Base-by-base conservation (phyloP, 225 moss, liverwort and hornwort genomes). In the Antitrichia curtipendula region DNA sequence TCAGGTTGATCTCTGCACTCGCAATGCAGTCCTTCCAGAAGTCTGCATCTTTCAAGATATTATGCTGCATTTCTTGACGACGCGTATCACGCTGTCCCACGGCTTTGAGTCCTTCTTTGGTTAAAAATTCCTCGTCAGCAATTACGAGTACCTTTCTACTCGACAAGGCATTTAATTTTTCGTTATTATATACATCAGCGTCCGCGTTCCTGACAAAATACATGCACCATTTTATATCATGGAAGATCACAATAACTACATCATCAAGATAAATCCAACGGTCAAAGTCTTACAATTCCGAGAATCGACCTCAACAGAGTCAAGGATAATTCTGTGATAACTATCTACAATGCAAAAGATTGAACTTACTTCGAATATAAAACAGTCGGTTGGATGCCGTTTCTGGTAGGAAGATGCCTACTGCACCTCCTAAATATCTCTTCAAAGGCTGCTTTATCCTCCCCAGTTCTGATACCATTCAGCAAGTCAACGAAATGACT, bases 381-480 rank as follows among this genome's bases (percentile, higher is more conserved):
- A 70, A 92, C 86, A 45, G 97, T 97, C 45, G 95, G 95, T 64
- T 84, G 88, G 77, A 97, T 91, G 31, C 95, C 95, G 49, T 91
- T 82, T 73, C 89, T 87, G 88, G 56, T 90, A 38, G 87, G 89
- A 58, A 97, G 88, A 81, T 91, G 81, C 90, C 92, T 91, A 15
- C 90, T 91, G 92, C 97, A 97, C 77, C 85, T 86, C 73, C 71
- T 78, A 71, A 86, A 84, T 79, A 97, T 96, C 75, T 92, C 93
- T 72, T 93, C 92, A n/a, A 95, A 79, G 80, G 96, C 92, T 64
- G 82, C 91, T 86, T 54, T 91, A 49, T 96, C 88, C 78, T 88
- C 88, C 85, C 96, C 95, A 32, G 95, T 96, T 90, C 96, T 94
- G 81, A 97, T 94, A 59, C 92, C 93, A 82, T 92, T 92, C 83